Conservation (phyloP, 495 filamentous ascomycete species). For the Tuber aestivum region DNA sequence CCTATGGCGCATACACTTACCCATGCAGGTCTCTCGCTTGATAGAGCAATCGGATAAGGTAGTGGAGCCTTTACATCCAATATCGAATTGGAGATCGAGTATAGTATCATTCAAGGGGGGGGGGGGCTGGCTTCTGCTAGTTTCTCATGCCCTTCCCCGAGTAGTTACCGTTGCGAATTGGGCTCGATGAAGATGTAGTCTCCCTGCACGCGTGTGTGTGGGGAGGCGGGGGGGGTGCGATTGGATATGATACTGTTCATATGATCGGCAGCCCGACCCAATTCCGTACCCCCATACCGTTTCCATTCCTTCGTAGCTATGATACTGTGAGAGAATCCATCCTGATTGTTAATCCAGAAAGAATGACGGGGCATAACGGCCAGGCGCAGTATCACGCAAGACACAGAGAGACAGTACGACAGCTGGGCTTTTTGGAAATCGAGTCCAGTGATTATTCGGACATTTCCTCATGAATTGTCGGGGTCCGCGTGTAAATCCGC, state of each 20-base stretch:
- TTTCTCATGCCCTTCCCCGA: neutral
- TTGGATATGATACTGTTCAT: neutral
- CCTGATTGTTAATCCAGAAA: neutral
- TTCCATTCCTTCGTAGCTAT: neutral
- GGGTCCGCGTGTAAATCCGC: neutral
- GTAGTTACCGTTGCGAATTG: neutral
- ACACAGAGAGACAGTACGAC: neutral
- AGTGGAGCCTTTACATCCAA: neutral
- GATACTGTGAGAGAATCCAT: neutral
- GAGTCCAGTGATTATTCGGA: neutral
- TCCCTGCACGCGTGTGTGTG: neutral
- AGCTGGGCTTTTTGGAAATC: neutral
- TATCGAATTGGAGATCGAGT: neutral
- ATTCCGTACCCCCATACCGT: neutral
- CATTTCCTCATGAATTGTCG: neutral
- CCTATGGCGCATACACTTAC: neutral
- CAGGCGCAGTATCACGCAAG: neutral
- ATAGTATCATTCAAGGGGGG: neutral
- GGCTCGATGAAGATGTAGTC: neutral
- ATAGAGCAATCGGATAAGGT: neutral
- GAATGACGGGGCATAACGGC: neutral
- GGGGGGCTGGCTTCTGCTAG: neutral
- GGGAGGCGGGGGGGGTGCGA: neutral
- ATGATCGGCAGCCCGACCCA: neutral
- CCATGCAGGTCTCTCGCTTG: neutral